Conservation (phyloP, 73 alveolate genomes). For the Uronychia binucleata region DNA sequence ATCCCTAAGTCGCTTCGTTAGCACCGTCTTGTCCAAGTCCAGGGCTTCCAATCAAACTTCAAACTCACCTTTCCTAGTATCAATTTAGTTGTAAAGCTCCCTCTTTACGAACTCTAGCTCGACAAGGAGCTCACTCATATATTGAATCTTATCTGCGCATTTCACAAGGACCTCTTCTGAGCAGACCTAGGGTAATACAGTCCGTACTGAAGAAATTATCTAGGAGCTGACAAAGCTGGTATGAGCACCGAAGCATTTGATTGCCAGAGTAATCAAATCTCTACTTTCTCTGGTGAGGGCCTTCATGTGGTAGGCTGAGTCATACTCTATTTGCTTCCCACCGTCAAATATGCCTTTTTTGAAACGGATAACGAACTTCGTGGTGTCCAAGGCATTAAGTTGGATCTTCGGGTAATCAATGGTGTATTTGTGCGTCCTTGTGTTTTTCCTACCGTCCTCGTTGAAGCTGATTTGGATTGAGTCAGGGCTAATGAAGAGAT, state of each 20-base stretch:
- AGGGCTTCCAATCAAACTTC: conserved; percentile 11
- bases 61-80: not conserved
- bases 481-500: conserved; percentile 1
- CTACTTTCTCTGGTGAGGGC: conserved; percentile 56
- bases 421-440: conserved; percentile 49
- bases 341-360: conserved; percentile 44
- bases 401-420: conserved; percentile 68
- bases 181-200: not conserved
- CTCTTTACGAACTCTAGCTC: conserved; percentile 65
- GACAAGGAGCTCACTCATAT: conserved; percentile 31
- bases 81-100: conserved; percentile 57
- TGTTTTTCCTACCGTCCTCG: conserved; percentile 25
- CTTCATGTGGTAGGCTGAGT: conserved; percentile 10
- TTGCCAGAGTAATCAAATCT: conserved; percentile 61
- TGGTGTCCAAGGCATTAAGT: conserved; percentile 53
- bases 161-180: conserved; percentile 13
- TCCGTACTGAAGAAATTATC: conserved; percentile 20
- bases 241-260: conserved; percentile 60
- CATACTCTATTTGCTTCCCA: conserved; percentile 42
- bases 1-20: conserved; percentile 33
- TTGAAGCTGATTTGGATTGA: conserved; percentile 2
- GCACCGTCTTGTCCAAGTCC: conserved; percentile 29
- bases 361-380: conserved; percentile 26
- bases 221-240: conserved; percentile 49
- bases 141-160: conserved; percentile 12